Conservation (phyloP, 495 filamentous ascomycete genomes). For the Usnea hakonensis region DNA sequence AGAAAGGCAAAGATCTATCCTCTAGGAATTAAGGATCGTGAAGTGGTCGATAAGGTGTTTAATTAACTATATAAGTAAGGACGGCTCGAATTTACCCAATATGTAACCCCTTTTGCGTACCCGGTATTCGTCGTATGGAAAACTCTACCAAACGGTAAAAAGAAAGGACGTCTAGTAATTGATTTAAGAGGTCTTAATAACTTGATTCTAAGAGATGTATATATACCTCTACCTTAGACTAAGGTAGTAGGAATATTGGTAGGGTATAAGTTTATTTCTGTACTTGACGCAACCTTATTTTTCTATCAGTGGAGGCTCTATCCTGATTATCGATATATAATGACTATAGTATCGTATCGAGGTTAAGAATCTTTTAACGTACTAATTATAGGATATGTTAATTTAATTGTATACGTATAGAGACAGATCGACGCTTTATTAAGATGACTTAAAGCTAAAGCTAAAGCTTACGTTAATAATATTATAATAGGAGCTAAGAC, state of each 20-base stretch:
- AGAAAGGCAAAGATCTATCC: background rate
- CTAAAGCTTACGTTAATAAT: conserved; percentile 12
- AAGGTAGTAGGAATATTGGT: too few relatives aligned
- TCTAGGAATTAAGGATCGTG: background rate
- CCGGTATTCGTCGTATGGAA: background rate
- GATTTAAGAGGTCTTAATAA: too few relatives aligned
- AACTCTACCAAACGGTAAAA: background rate
- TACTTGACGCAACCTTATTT: too few relatives aligned
- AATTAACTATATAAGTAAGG: background rate
- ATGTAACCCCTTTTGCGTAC: background rate
- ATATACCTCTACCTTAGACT: too few relatives aligned
- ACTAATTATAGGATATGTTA: background rate
- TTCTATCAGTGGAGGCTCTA: background rate
- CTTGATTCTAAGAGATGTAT: too few relatives aligned
- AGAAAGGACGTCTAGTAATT: too few relatives aligned
- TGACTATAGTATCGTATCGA: background rate
- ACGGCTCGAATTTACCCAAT: background rate
- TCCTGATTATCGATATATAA: background rate
- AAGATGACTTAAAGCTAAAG: background rate
- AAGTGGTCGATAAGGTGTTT: background rate
- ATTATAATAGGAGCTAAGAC: background rate
- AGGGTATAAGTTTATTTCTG: too few relatives aligned
- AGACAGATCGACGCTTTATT: background rate
- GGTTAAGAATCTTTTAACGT: background rate
- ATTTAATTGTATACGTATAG: background rate